These are phyloP conservation scores for Hamamelis virginiana DNA, from an alignment of 164 flowering plant species.

Conservation along the genomic window DNA sequence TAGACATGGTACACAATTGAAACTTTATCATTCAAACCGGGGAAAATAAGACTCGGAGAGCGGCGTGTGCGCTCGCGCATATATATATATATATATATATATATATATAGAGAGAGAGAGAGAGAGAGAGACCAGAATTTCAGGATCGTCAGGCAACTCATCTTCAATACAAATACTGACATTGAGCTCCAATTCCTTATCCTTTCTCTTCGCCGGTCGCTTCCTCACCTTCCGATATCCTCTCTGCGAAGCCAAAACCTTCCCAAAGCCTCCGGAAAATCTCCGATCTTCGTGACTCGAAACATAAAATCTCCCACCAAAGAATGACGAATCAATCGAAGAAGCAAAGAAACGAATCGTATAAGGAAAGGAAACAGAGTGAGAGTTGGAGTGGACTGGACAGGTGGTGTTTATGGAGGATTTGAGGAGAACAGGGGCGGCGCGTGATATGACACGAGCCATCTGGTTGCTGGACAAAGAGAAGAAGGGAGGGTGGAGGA, in stretches of 20 bases:
- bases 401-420: not conserved
- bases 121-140: conserved; percentile 49
- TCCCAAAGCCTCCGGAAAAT: conserved; percentile 8
- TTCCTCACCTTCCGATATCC: conserved; percentile 35
- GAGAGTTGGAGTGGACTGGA: not conserved
- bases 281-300: conserved; percentile 14
- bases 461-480: conserved; percentile 22
- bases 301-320: conserved; percentile 26
- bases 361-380: not conserved
- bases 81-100: not conserved
- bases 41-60: too few species aligned
- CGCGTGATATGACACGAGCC: conserved; percentile 39
- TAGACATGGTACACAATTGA: too few species aligned
- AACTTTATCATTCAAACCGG: too few species aligned
- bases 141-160: conserved; percentile 82
- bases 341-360: conserved; percentile 7
- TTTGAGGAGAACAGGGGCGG: conserved; percentile 8
- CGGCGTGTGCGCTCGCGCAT: too few species aligned
- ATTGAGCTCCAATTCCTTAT: conserved; percentile 70
- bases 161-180: conserved; percentile 82
- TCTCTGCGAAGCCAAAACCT: conserved; percentile 25
- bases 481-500: conserved; percentile 30
- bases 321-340: conserved; percentile 11
- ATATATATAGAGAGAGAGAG: not conserved
- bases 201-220: conserved; percentile 43